Conservation (phyloP, 2,329 filamentous ascomycete species). For the Beauveria brongniartii region DNA sequence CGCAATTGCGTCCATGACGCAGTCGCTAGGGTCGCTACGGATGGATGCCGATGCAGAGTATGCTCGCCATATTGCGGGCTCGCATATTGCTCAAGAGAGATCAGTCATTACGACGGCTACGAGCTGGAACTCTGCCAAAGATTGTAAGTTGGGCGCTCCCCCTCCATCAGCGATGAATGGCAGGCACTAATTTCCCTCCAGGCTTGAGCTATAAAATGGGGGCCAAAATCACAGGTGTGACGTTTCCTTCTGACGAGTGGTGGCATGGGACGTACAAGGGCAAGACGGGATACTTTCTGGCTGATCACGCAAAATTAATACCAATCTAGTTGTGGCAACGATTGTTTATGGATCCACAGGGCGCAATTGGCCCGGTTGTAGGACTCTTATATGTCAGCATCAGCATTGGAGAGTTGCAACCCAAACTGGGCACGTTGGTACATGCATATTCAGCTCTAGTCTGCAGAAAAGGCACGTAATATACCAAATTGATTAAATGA, state of each 20-base stretch:
- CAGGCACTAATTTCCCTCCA: neutral
- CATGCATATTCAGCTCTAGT: neutral
- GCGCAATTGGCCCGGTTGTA: neutral
- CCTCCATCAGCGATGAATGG: neutral
- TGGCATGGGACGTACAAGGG: constrained; percentile 8
- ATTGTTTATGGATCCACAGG: no score
- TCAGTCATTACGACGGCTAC: neutral
- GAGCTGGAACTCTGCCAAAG: neutral
- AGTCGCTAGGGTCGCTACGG: constrained; percentile 29
- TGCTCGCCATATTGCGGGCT: constrained; percentile 32
- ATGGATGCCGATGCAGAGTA: constrained; percentile 40
- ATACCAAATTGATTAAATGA: neutral
- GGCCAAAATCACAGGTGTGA: constrained; percentile 1
- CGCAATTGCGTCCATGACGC: constrained; percentile 32
- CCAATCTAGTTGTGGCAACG: neutral
- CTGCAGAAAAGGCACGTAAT: neutral
- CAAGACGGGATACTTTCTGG: neutral
- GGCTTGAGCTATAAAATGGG: neutral
- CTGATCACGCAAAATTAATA: neutral
- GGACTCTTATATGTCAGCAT: neutral
- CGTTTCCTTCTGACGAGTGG: neutral
- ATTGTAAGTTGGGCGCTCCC: neutral
- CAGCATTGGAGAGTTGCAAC: neutral
- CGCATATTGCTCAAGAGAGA: neutral
- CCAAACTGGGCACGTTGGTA: neutral